Base-by-base conservation (phyloP, 1,284 basidiomycete genomes). In the Abortiporus biennis region DNA sequence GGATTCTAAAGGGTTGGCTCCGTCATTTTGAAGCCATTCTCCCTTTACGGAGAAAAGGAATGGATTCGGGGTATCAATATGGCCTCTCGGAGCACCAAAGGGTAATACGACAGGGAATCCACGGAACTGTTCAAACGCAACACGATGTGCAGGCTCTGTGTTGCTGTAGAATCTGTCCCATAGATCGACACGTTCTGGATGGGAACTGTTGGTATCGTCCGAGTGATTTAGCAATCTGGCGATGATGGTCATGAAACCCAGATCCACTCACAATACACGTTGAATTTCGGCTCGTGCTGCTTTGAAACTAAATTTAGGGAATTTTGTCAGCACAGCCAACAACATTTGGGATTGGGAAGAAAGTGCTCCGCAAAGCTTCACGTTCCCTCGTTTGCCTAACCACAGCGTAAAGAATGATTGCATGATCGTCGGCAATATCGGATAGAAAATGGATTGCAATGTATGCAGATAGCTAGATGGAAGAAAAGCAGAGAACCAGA, bases 401-500 rank as follows among this genome's bases (percentile, higher is more conserved):
- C n/a, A n/a, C n/a, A n/a, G n/a, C n/a, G n/a, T n/a, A n/a, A n/a
- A n/a, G n/a, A n/a, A n/a, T n/a, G n/a, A n/a, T n/a, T n/a, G n/a
- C n/a, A n/a, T n/a, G n/a, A n/a, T n/a, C n/a, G n/a, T n/a, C n/a
- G n/a, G n/a, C n/a, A n/a, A n/a, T n/a, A n/a, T n/a, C n/a, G n/a
- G n/a, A n/a, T n/a, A n/a, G n/a, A n/a, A n/a, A n/a, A n/a, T n/a
- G n/a, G n/a, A n/a, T n/a, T n/a, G n/a, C n/a, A n/a, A n/a, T n/a
- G n/a, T n/a, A n/a, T n/a, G n/a, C n/a, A n/a, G n/a, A n/a, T n/a
- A n/a, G n/a, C n/a, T n/a, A n/a, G n/a, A n/a, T 25, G 67, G 69
- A 21, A 71, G 43, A 44, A 63, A 66, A 2, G 54, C 52, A 9
- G 69, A 72, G 38, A 66, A 68, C 65, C 67, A 71, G 34, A 65